Evolutionary conservation across 371 early-diverging fungal species (phyloP).

Genomic region (Saksenaea vasiformis): DNA sequence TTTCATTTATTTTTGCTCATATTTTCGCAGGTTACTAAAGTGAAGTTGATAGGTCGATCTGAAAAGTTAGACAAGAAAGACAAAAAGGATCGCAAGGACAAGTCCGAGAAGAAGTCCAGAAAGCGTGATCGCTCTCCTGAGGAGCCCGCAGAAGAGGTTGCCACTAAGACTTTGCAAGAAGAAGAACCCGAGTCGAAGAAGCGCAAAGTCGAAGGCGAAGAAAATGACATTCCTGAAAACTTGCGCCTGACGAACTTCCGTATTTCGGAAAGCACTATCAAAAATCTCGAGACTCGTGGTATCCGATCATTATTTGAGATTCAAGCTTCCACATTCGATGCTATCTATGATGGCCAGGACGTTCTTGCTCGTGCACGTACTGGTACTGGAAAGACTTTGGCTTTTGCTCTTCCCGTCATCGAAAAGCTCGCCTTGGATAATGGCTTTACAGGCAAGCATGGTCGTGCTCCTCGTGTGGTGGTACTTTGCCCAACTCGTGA

Average conservation of each 20-base stretch:
- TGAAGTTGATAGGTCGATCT: neutral
- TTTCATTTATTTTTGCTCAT: neutral
- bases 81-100: conserved; percentile 1
- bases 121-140: conserved; percentile 18
- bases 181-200: conserved; percentile 28
- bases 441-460: conserved; percentile 27
- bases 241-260: conserved; percentile 66
- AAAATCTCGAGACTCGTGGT: conserved; percentile 67
- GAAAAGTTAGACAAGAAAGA: neutral
- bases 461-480: conserved; percentile 82
- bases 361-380: conserved; percentile 97
- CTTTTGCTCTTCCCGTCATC: conserved; percentile 88
- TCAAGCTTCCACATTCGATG: conserved; percentile 85
- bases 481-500: conserved; percentile 95
- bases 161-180: conserved; percentile 26
- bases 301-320: conserved; percentile 89
- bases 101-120: conserved; percentile 7
- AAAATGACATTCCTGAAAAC: conserved; percentile 66
- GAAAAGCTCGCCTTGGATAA: conserved; percentile 71
- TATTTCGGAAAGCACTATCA: conserved; percentile 63
- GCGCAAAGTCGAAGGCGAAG: conserved; percentile 31
- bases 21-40: neutral
- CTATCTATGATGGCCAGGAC: conserved; percentile 86
- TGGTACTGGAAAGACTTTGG: conserved; percentile 96
- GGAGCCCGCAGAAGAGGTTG: conserved; percentile 21